A percentile compares a stretch with the other conserved stretches of the same genome.
Evolutionary conservation across 805 yeast species (phyloP).

Genomic region (Scheffersomyces stipitis): DNA sequence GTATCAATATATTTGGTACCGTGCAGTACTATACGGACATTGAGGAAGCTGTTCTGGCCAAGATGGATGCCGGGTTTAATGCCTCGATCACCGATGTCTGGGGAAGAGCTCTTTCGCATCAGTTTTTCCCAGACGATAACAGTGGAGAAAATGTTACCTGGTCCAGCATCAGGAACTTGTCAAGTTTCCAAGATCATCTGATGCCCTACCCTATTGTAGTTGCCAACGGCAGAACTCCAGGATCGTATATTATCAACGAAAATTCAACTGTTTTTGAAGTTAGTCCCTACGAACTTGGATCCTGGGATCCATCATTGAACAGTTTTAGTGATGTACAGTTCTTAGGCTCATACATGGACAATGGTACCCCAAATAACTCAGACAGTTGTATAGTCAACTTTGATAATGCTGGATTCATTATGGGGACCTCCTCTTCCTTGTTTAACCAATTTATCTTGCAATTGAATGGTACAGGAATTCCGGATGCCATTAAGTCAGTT

Average conservation of each 20-base stretch:
- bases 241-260: constrained; percentile 49
- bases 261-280: constrained; percentile 64
- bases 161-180: constrained; percentile 21
- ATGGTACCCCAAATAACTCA: constrained; percentile 15
- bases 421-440: constrained; percentile 41
- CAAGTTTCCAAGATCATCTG: constrained; percentile 25
- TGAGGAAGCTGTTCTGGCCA: constrained; percentile 21
- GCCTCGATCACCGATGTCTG: constrained; percentile 40
- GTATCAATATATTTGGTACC: constrained; percentile 54
- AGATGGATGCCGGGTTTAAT: constrained; percentile 35
- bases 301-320: constrained; percentile 41
- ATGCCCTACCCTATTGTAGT: constrained; percentile 43
- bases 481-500: constrained; percentile 22
- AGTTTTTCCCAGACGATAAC: constrained; percentile 26
- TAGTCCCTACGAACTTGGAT: constrained; percentile 40
- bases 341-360: constrained; percentile 26
- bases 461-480: constrained; percentile 20
- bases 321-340: constrained; percentile 30
- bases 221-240: constrained; percentile 64
- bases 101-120: constrained; percentile 41
- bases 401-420: constrained; percentile 40
- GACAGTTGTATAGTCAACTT: constrained; percentile 27
- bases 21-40: constrained; percentile 46
- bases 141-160: constrained; percentile 28
- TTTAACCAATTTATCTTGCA: constrained; percentile 34